A percentile compares a stretch with the other conserved stretches of the same genome.
Evolutionary conservation across 768 basidiomycete genomes (phyloP).

Genomic region (Suillus subluteus): DNA sequence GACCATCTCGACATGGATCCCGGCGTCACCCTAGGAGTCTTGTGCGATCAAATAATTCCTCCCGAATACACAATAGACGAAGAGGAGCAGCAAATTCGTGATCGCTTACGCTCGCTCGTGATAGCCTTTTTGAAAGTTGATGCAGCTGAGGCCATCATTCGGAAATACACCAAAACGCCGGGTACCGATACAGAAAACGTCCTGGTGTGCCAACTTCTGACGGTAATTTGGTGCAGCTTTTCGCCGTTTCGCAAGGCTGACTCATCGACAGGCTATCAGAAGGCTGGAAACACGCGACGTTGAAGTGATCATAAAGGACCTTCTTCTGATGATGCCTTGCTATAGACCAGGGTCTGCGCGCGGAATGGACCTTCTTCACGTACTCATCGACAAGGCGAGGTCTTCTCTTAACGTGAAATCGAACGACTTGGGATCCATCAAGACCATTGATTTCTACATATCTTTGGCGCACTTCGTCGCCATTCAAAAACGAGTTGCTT

Average conservation of each 20-base stretch:
- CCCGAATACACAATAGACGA: constrained; percentile 55
- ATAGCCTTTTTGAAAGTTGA: constrained; percentile 60
- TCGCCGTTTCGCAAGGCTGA: neutral
- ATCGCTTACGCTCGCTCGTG: constrained; percentile 60
- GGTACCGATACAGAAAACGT: constrained; percentile 51
- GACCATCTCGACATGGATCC: constrained; percentile 70
- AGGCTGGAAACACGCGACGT: constrained; percentile 45
- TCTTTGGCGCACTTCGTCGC: constrained; percentile 49
- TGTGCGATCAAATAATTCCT: constrained; percentile 68
- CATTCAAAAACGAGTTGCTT: constrained; percentile 44
- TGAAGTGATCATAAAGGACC: constrained; percentile 52
- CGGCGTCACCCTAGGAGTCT: constrained; percentile 60
- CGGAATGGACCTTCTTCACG: constrained; percentile 44
- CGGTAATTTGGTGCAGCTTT: constrained; percentile 41
- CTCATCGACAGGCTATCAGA: constrained; percentile 49
- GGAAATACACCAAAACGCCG: constrained; percentile 44
- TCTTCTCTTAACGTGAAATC: constrained; percentile 35
- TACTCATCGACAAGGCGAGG: constrained; percentile 41
- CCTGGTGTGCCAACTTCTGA: constrained; percentile 50
- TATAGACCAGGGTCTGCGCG: constrained; percentile 41
- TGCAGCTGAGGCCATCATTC: constrained; percentile 49
- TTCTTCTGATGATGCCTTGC: constrained; percentile 54
- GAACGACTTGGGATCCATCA: constrained; percentile 37
- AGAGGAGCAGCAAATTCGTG: constrained; percentile 59
- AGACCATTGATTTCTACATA: constrained; percentile 45